Evolutionary conservation across 2,329 filamentous ascomycete species (phyloP).

Genomic region (Stagonosporopsis tanaceti): DNA sequence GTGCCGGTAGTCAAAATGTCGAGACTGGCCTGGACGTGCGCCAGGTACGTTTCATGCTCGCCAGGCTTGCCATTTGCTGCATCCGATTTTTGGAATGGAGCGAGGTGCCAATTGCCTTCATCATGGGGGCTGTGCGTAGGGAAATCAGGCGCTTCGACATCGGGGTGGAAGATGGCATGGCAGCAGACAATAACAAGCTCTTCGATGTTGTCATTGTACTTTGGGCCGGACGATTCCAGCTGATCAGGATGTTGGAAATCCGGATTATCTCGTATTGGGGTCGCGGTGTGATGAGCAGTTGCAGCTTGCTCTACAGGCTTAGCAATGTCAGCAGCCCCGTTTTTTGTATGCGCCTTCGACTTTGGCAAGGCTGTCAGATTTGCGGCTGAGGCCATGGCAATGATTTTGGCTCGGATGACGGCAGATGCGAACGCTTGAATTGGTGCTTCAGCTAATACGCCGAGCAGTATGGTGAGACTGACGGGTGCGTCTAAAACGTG

Average conservation of each 20-base stretch:
- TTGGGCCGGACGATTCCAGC: conserved; percentile 32
- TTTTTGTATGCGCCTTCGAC: conserved; percentile 33
- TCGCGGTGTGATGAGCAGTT: background rate
- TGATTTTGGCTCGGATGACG: background rate
- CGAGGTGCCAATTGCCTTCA: conserved; percentile 69
- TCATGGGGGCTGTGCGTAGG: conserved; percentile 40
- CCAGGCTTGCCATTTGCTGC: conserved; percentile 57
- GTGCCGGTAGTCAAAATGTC: conserved; percentile 56
- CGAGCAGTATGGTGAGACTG: conserved; percentile 12
- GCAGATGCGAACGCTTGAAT: conserved; percentile 19
- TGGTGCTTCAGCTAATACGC: background rate
- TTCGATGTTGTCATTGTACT: conserved; percentile 37
- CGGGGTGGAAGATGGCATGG: conserved; percentile 74
- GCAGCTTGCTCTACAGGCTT: conserved; percentile 15
- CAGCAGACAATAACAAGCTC: conserved; percentile 82
- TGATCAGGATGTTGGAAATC: conserved; percentile 42
- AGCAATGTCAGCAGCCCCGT: conserved; percentile 17
- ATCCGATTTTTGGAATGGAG: conserved; percentile 70
- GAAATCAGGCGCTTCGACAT: conserved; percentile 36
- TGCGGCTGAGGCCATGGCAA: conserved; percentile 42
- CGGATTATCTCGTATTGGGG: conserved; percentile 17
- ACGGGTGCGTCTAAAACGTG: conserved; percentile 9
- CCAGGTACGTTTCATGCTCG: conserved; percentile 81
- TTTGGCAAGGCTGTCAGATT: conserved; percentile 39
- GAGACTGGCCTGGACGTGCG: conserved; percentile 74